Evolutionary conservation across 75 land plant genomes (phyloP), one percentile per base, ranked within the genome.

Genomic region (Azolla pinnata): DNA sequence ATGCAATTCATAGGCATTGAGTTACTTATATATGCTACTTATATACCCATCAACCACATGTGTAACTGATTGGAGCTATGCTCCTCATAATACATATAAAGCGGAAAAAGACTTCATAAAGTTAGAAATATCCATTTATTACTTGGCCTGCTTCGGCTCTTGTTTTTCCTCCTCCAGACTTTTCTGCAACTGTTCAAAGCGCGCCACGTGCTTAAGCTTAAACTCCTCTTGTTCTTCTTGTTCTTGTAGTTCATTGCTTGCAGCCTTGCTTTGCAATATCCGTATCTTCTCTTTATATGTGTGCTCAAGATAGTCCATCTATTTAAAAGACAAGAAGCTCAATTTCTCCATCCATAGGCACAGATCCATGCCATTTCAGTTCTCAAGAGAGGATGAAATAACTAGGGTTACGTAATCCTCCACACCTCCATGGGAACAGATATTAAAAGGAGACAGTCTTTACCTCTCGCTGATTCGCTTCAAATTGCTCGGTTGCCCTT

Each of bases 391-490:
- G 31, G 29, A 16, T 29, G 34, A 18, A 61, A 29, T 10, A 44
- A 4, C 26, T 27, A 45, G 14, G 27, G 0, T 31, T 55, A 44
- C 38, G 35, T 58, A 38, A 8, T 14, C 14, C 14, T 8, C 14
- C 42, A 38, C 42, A 38, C 42, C 14, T 38, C 14, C 42, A 38
- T 38, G 7, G 42, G 14, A 38, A 38, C 12, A 38, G 7, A 38
- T 38, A 38, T 38, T 38, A 38, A 7, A 14, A 38, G 30, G 24
- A 19, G 33, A 21, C 1, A 17, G 5, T 1, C 26, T 44, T 24
- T 67, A 85, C 90, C 82, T 81, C 79, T 63, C 74, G 79, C 49
- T 75, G 76, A 69, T 67, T 66, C 46, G 74, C 73, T 50, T 76
- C 77, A 47, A 77, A 73, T 27, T 83, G 87, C 28, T 56, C 65